Base-by-base conservation (phyloP, 106 monocot species). In the Ottelia alismoides region DNA sequence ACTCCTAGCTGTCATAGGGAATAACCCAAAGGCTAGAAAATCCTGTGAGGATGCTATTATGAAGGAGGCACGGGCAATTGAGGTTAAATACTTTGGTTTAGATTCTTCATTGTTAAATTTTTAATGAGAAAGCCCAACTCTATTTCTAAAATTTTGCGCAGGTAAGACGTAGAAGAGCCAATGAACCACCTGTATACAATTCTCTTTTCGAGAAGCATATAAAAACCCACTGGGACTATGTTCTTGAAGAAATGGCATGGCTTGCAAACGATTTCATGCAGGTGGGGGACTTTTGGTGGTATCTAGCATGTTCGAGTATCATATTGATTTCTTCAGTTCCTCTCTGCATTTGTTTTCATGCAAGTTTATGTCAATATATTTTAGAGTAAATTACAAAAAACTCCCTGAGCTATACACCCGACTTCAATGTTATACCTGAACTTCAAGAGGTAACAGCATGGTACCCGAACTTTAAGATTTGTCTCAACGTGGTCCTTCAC, bases 221-320 rank as follows among this genome's bases (percentile, higher is more conserved):
- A 27, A 86, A 74, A 73, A 70, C 78, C 44, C 90, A 99, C 27
- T 99, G 98, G 98, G 85, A 99, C 56, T 99, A 82, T 90, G 90
- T 99, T 25, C 75, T 99, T 7, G 98, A 99, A 65, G 98, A 99
- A 68, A 99, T 99, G 98, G 62, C 77, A 58, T 99, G 98, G 98
- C 65, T 91, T 74, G 90, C 98, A 65, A 99, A 90, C 83, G 98
- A 99, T 62, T 99, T 99, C 55, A 80, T 72, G 77, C 98, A 99
- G 90, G 98, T 99, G 3, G 58, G 47, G n/a, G n/a, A n/a, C n/a
- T n/a, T n/a, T n/a, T n/a, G n/a, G n/a, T n/a, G n/a, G n/a, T n/a
- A n/a, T n/a, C n/a, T n/a, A n/a, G n/a, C n/a, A n/a, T n/a, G n/a
- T n/a, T n/a, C n/a, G n/a, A n/a, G n/a, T n/a, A n/a, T n/a, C n/a